phyloP scores from a whole-genome alignment of 345 rosid genomes.

The Eucalyptus globulus region DNA sequence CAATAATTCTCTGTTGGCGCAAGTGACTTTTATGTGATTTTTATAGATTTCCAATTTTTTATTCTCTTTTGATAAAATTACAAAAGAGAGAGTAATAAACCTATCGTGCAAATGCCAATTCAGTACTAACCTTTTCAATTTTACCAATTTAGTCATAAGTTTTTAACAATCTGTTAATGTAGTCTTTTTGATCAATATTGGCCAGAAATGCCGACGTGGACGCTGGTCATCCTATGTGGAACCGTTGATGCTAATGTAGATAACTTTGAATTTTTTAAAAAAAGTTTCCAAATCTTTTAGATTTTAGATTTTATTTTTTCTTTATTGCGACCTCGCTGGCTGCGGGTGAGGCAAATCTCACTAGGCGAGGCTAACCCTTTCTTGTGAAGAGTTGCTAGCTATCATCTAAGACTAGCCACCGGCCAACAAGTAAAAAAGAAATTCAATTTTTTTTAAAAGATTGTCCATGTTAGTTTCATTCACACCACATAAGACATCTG shows the following conservation, averaged over 20 bases:
- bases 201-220: accelerated
- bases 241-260: neutral
- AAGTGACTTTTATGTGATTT: neutral
- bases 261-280: neutral
- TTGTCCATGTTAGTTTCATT: accelerated
- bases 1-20: accelerated
- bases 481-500: neutral
- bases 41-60: too few relatives aligned
- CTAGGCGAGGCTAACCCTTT: accelerated
- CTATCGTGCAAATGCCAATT: neutral
- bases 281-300: neutral
- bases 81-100: neutral
- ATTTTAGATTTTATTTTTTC: neutral
- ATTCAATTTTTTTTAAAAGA: neutral
- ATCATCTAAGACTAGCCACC: neutral
- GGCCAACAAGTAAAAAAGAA: neutral
- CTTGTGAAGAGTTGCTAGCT: accelerated
- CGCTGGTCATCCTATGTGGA: accelerated
- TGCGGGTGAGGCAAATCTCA: neutral
- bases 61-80: accelerated
- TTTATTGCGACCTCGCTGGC: accelerated
- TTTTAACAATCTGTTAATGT: too few relatives aligned
- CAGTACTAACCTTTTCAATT: too few relatives aligned
- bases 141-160: too few relatives aligned
- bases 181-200: neutral